Conservation (phyloP, 192 early-diverging fungal species). For the Coemansia sp. region DNA sequence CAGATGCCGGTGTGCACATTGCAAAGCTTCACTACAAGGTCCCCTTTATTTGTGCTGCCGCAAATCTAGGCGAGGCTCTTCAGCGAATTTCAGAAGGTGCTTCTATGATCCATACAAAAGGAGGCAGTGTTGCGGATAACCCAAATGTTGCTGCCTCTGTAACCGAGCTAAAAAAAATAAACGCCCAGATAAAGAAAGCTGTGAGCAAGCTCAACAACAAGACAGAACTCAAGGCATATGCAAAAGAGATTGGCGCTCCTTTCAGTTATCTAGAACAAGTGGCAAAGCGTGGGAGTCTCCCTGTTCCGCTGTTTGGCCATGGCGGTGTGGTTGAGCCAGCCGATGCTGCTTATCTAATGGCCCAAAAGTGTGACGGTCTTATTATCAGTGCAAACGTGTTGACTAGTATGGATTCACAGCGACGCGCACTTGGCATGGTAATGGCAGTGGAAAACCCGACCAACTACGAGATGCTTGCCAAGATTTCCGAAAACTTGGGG, state of each 20-base stretch:
- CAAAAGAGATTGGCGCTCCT: constrained; percentile 85
- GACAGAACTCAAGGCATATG: constrained; percentile 77
- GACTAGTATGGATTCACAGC: constrained; percentile 79
- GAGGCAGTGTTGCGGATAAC: too few species aligned
- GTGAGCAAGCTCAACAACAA: constrained; percentile 55
- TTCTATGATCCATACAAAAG: constrained; percentile 88
- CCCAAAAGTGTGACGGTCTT: constrained; percentile 92
- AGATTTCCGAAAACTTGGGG: neutral
- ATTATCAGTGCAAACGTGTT: constrained; percentile 94
- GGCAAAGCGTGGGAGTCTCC: constrained; percentile 77
- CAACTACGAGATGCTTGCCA: constrained; percentile 45
- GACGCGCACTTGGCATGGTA: constrained; percentile 84
- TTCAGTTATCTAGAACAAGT: constrained; percentile 82
- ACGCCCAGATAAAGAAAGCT: constrained; percentile 53
- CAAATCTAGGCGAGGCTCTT: constrained; percentile 87
- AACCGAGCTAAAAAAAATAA: neutral
- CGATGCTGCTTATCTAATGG: constrained; percentile 98
- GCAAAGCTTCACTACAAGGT: constrained; percentile 84
- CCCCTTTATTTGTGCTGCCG: constrained; percentile 89
- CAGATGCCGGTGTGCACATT: constrained; percentile 80
- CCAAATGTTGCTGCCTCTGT: neutral
- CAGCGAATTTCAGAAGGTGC: constrained; percentile 91
- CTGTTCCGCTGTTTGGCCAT: constrained; percentile 96
- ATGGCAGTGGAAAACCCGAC: constrained; percentile 90
- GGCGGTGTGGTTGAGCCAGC: constrained; percentile 94